phyloP scores from a whole-genome alignment of 2,329 filamentous ascomycete genomes.

The Neophaeococcomyces aloes region DNA sequence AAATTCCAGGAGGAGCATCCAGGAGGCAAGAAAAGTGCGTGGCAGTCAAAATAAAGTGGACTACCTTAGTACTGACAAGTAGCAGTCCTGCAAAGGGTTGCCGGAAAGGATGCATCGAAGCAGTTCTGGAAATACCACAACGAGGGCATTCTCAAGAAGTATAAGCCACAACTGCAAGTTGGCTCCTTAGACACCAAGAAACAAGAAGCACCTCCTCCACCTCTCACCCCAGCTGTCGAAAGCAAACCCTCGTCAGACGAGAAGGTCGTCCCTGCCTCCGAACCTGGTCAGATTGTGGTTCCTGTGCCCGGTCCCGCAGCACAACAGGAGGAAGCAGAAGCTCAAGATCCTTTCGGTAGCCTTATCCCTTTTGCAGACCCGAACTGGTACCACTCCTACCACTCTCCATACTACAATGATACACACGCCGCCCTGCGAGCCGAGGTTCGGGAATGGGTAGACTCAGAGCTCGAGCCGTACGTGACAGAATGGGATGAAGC shows the following conservation, averaged over 20 bases:
- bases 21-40: constrained; percentile 61
- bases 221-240: constrained; percentile 32
- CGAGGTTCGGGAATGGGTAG: constrained; percentile 87
- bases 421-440: constrained; percentile 80
- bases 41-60: constrained; percentile 17
- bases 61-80: constrained; percentile 4
- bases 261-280: constrained; percentile 47
- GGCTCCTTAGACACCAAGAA: constrained; percentile 80
- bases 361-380: constrained; percentile 88
- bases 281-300: constrained; percentile 43
- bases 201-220: constrained; percentile 43
- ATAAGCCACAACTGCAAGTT: constrained; percentile 48
- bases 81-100: constrained; percentile 53
- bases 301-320: constrained; percentile 35
- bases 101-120: constrained; percentile 57
- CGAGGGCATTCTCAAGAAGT: constrained; percentile 51
- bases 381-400: constrained; percentile 92
- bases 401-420: constrained; percentile 94
- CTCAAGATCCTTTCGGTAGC: constrained; percentile 68
- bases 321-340: constrained; percentile 49
- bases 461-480: constrained; percentile 76
- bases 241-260: constrained; percentile 39
- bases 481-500: constrained; percentile 96
- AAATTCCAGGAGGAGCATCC: constrained; percentile 79
- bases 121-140: constrained; percentile 60